These are phyloP conservation scores for Eucalyptus polyanthemos DNA, from an alignment of 345 rosid genomes.

Conservation along the genomic window DNA sequence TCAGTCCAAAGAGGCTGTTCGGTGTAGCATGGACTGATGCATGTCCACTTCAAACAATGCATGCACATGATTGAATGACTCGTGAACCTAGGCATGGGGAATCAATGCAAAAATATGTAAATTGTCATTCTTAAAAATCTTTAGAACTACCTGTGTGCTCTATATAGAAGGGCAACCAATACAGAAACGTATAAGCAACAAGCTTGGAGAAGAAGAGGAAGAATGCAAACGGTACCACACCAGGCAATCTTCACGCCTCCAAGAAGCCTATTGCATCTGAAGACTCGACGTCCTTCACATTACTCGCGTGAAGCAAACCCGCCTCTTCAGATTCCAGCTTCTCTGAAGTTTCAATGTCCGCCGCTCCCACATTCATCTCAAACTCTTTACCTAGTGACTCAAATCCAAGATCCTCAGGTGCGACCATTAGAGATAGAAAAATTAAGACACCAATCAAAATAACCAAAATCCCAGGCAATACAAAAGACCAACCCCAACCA, in stretches of 20 bases:
- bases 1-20: not conserved
- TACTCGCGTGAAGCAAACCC: slow-evolving; percentile 21
- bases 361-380: slow-evolving; percentile 33
- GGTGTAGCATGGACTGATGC: not conserved
- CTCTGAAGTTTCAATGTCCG: slow-evolving; percentile 12
- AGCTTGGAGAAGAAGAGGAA: slow-evolving; percentile 89
- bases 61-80: not conserved
- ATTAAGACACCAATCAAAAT: slow-evolving; percentile 51
- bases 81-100: not conserved
- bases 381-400: slow-evolving; percentile 27
- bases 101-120: not conserved
- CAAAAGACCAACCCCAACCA: slow-evolving; percentile 98
- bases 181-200: slow-evolving; percentile 87
- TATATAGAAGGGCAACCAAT: slow-evolving; percentile 84
- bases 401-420: slow-evolving; percentile 64
- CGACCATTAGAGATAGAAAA: slow-evolving; percentile 52
- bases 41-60: not conserved
- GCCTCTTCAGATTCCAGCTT: slow-evolving; percentile 49
- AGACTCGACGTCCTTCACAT: slow-evolving; percentile 6
- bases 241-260: slow-evolving; percentile 88
- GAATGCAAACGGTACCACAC: slow-evolving; percentile 71
- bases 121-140: not conserved
- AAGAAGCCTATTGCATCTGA: slow-evolving; percentile 57
- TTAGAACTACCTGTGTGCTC: slow-evolving; percentile 56
- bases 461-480: slow-evolving; percentile 59